phyloP scores from a whole-genome alignment of 2,329 filamentous ascomycete species.

The Nigrospora osmanthi region DNA sequence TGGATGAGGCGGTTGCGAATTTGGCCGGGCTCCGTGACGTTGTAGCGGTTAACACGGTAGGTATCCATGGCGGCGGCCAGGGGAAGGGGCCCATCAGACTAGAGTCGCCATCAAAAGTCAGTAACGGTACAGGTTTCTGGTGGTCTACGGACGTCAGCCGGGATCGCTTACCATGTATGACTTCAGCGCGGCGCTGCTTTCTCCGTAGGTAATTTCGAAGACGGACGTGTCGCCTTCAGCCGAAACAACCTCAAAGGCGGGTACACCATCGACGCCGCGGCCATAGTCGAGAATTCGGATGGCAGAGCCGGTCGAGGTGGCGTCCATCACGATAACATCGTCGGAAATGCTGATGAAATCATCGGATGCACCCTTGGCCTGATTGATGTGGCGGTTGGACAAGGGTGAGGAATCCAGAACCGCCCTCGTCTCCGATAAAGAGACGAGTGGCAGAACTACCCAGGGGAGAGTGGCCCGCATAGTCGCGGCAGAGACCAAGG shows the following conservation, averaged over 20 bases:
- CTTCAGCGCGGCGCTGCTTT: constrained; percentile 4
- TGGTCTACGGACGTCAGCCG: neutral
- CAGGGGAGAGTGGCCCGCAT: neutral
- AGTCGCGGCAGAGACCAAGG: neutral
- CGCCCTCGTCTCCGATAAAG: neutral
- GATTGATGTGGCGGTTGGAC: neutral
- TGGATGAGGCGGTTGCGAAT: constrained; percentile 25
- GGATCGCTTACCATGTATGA: constrained; percentile 4
- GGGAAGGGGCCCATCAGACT: constrained; percentile 23
- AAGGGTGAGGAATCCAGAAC: neutral
- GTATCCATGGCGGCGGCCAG: constrained; percentile 28
- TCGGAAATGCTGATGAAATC: neutral
- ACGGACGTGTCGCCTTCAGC: constrained; percentile 6
- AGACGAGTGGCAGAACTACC: neutral
- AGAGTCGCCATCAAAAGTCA: neutral
- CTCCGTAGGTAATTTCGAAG: constrained; percentile 8
- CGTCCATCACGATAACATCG: neutral
- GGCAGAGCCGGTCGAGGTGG: neutral
- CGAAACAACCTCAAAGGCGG: constrained; percentile 6
- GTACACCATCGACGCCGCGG: constrained; percentile 5
- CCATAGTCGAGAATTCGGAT: constrained; percentile 5
- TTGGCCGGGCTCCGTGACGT: constrained; percentile 14
- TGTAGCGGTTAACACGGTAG: constrained; percentile 25
- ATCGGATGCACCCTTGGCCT: neutral
- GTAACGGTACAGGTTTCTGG: neutral